Evolutionary conservation across 2,329 filamentous ascomycete genomes (phyloP).

Genomic region (Neopestalotiopsis sp.): DNA sequence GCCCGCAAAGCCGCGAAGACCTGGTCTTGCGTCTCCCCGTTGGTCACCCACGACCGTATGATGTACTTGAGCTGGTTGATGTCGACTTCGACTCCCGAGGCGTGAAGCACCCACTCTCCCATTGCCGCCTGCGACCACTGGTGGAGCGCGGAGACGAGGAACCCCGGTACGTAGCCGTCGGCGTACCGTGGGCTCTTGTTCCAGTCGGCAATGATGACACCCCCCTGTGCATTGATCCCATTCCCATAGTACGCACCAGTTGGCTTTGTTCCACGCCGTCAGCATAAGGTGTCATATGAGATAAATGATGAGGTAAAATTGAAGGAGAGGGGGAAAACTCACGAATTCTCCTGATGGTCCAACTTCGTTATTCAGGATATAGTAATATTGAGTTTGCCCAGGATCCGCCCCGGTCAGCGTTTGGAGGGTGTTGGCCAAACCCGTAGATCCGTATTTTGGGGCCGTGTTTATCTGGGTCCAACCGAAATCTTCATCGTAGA

Average conservation of each 20-base stretch:
- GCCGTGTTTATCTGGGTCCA: neutral
- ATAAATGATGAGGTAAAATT: too few relatives aligned
- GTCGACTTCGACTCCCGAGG: neutral
- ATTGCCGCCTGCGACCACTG: constrained; percentile 11
- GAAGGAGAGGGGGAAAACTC: too few relatives aligned
- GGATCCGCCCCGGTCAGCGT: neutral
- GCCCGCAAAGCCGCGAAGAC: constrained; percentile 1
- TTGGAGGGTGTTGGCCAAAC: neutral
- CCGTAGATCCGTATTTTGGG: neutral
- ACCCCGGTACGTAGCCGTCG: neutral
- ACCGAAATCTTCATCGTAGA: neutral
- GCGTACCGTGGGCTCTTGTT: constrained; percentile 3
- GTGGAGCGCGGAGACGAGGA: neutral
- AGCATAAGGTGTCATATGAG: neutral
- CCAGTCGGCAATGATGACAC: neutral
- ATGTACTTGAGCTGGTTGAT: neutral
- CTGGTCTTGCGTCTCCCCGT: constrained; percentile 11
- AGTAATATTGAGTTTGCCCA: too few relatives aligned
- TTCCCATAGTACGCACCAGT: constrained; percentile 2
- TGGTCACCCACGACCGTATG: constrained; percentile 6
- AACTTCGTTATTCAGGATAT: too few relatives aligned
- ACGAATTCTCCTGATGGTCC: too few relatives aligned
- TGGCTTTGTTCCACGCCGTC: neutral
- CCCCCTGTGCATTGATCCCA: neutral
- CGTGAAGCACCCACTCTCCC: neutral